Conservation (phyloP, 371 early-diverging fungal genomes). For the Apophysomyces trapeziformis region DNA sequence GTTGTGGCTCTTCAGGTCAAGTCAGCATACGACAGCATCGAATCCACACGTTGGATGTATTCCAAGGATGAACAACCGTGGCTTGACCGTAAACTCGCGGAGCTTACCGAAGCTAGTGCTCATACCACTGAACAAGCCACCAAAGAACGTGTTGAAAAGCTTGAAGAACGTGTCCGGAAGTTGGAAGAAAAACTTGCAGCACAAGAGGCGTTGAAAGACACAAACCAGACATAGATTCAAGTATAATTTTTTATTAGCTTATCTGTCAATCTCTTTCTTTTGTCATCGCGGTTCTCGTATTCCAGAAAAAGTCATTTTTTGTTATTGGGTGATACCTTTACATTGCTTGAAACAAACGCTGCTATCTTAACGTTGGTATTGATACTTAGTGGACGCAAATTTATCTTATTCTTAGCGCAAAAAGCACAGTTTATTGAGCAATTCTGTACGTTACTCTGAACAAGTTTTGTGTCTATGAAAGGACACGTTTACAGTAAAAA, state of each 20-base stretch:
- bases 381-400: too few relatives aligned
- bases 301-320: too few relatives aligned
- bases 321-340: too few relatives aligned
- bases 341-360: too few relatives aligned
- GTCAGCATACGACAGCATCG: conserved; percentile 19
- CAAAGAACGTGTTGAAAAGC: conserved; percentile 45
- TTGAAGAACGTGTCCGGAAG: conserved; percentile 51
- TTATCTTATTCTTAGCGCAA: too few relatives aligned
- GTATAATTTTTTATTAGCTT: background rate
- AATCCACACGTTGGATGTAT: conserved; percentile 23
- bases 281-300: background rate
- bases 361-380: too few relatives aligned
- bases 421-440: too few relatives aligned
- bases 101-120: conserved; percentile 14
- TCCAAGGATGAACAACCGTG: conserved; percentile 38
- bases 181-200: conserved; percentile 37
- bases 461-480: too few relatives aligned
- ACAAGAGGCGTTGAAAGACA: conserved; percentile 18
- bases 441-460: too few relatives aligned
- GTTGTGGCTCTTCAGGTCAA: conserved; percentile 33
- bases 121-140: conserved; percentile 24
- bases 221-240: conserved; percentile 15
- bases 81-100: conserved; percentile 28
- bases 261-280: background rate
- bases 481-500: too few relatives aligned